Conservation (phyloP, 495 filamentous ascomycete species). For the Aspergillus heteromorphus region DNA sequence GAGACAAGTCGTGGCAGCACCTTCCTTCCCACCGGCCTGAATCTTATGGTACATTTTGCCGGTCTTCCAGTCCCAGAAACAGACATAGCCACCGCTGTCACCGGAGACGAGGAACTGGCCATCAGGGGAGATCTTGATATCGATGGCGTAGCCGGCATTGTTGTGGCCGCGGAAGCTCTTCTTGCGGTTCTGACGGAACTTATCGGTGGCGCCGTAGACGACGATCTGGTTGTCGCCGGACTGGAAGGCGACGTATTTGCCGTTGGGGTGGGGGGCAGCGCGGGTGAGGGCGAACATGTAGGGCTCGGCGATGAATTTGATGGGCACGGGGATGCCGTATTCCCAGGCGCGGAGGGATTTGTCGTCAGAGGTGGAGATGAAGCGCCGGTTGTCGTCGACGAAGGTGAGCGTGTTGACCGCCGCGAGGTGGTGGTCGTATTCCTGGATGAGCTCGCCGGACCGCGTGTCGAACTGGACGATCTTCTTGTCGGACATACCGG, state of each 20-base stretch:
- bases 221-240: slow-evolving; percentile 92
- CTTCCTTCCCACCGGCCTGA: slow-evolving; percentile 57
- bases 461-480: slow-evolving; percentile 96
- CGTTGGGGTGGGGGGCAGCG: slow-evolving; percentile 73
- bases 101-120: slow-evolving; percentile 82
- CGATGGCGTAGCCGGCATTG: slow-evolving; percentile 88
- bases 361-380: slow-evolving; percentile 97
- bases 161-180: slow-evolving; percentile 96
- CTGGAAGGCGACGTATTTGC: slow-evolving; percentile 92
- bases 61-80: slow-evolving; percentile 99
- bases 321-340: slow-evolving; percentile 89
- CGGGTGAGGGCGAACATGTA: slow-evolving; percentile 93
- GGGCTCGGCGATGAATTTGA: slow-evolving; percentile 88
- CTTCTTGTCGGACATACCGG: slow-evolving; percentile 96
- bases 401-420: slow-evolving; percentile 98
- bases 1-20: slow-evolving; percentile 68
- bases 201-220: slow-evolving; percentile 87
- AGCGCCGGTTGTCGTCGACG: slow-evolving; percentile 87
- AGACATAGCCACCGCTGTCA: slow-evolving; percentile 80
- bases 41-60: slow-evolving; percentile 98
- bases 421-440: slow-evolving; percentile 96
- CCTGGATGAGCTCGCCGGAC: slow-evolving; percentile 78
- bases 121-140: slow-evolving; percentile 82
- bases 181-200: slow-evolving; percentile 95
- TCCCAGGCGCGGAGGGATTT: slow-evolving; percentile 95